Conservation (phyloP, 768 basidiomycete species). For the Auriscalpium vulgare region DNA sequence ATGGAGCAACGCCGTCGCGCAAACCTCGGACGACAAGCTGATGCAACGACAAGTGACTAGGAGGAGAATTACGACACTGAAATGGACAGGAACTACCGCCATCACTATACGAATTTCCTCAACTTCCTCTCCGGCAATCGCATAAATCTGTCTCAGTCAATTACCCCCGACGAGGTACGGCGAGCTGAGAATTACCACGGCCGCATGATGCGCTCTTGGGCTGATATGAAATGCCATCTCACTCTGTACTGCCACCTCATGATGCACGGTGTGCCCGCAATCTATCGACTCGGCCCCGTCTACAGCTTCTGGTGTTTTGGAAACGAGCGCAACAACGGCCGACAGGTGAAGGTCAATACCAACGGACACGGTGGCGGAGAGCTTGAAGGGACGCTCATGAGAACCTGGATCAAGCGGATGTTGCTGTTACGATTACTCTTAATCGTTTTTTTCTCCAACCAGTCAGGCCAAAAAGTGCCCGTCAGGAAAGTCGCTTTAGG, state of each 20-base stretch:
- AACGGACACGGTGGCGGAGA: slow-evolving; percentile 18
- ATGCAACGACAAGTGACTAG: not conserved
- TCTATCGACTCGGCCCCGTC: slow-evolving; percentile 9
- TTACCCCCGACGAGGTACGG: not conserved
- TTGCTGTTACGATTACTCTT: too few relatives aligned
- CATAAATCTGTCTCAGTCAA: not conserved
- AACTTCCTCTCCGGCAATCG: not conserved
- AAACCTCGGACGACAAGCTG: not conserved
- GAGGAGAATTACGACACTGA: not conserved
- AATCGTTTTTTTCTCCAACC: too few relatives aligned
- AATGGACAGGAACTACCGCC: not conserved
- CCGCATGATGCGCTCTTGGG: slow-evolving; percentile 11
- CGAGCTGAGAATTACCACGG: not conserved
- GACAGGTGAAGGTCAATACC: slow-evolving; percentile 10
- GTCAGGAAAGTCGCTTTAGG: too few relatives aligned
- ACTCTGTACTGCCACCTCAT: slow-evolving; percentile 15
- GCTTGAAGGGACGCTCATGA: slow-evolving; percentile 18
- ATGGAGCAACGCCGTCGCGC: not conserved
- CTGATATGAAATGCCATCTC: slow-evolving; percentile 14
- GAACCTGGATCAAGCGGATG: slow-evolving; percentile 13
- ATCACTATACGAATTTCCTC: not conserved
- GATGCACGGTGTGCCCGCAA: slow-evolving; percentile 7
- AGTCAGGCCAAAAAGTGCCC: too few relatives aligned
- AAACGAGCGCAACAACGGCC: slow-evolving; percentile 17
- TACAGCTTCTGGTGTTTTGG: slow-evolving; percentile 7